Evolutionary conservation across 495 filamentous ascomycete species (phyloP).

Genomic region (Podospora australis): DNA sequence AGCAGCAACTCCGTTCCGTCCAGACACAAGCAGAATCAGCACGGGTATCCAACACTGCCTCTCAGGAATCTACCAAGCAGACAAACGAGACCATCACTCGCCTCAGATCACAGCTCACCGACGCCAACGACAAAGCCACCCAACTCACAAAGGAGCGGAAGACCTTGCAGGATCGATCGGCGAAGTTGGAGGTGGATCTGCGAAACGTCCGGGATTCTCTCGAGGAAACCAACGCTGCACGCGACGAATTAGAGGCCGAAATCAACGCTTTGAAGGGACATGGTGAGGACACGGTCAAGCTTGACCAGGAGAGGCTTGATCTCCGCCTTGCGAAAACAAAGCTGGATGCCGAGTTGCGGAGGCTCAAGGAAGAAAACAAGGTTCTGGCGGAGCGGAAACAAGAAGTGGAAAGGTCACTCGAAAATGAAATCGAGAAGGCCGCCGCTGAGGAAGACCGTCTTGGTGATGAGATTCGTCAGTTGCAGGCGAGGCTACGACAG

Average conservation of each 20-base stretch:
- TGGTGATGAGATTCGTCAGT: slow-evolving; percentile 50
- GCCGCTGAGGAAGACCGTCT: slow-evolving; percentile 51
- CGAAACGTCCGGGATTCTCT: slow-evolving; percentile 48
- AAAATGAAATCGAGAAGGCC: slow-evolving; percentile 49
- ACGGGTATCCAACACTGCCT: slow-evolving; percentile 14
- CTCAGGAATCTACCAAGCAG: slow-evolving; percentile 23
- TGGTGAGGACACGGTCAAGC: slow-evolving; percentile 47
- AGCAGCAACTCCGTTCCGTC: slow-evolving; percentile 39
- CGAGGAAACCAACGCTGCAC: slow-evolving; percentile 53
- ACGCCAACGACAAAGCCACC: slow-evolving; percentile 27
- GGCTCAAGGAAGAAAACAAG: slow-evolving; percentile 52
- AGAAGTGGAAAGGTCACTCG: slow-evolving; percentile 50
- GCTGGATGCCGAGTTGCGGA: slow-evolving; percentile 53
- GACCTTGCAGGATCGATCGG: slow-evolving; percentile 55
- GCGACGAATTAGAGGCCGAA: slow-evolving; percentile 57
- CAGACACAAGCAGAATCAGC: slow-evolving; percentile 14
- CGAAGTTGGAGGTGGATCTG: slow-evolving; percentile 54
- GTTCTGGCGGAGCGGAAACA: slow-evolving; percentile 43
- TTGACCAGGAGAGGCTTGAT: slow-evolving; percentile 58
- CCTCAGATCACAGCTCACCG: slow-evolving; percentile 28
- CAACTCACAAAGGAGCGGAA: slow-evolving; percentile 52
- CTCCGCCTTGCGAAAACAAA: slow-evolving; percentile 53
- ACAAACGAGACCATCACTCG: slow-evolving; percentile 22
- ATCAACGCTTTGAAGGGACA: slow-evolving; percentile 44
- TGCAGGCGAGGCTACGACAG: slow-evolving; percentile 44